Conservation (phyloP, 1,284 basidiomycete genomes). For the Cryptococcus floricola region DNA sequence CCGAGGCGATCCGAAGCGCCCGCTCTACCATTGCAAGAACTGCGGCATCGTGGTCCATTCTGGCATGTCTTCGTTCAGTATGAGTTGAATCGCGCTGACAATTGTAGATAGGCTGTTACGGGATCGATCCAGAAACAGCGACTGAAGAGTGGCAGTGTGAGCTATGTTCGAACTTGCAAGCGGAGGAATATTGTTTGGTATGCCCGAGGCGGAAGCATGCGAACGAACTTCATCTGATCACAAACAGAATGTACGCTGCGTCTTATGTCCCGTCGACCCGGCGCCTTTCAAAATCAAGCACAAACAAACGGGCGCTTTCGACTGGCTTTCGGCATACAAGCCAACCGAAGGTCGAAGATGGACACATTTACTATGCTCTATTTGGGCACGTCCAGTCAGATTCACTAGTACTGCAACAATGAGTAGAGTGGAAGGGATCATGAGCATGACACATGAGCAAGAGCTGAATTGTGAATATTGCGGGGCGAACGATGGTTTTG, state of each 20-base stretch:
- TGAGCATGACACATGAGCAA: slow-evolving; percentile 57
- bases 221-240: not conserved
- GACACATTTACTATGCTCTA: slow-evolving; percentile 84
- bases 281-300: slow-evolving; percentile 30
- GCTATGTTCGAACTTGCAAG: slow-evolving; percentile 73
- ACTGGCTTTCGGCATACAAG: slow-evolving; percentile 78
- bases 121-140: slow-evolving; percentile 58
- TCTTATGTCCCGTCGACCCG: slow-evolving; percentile 45
- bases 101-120: slow-evolving; percentile 60
- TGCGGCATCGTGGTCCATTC: slow-evolving; percentile 74
- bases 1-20: slow-evolving; percentile 65
- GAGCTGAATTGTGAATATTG: slow-evolving; percentile 54
- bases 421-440: slow-evolving; percentile 80
- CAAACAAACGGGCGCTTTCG: slow-evolving; percentile 56
- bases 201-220: not conserved
- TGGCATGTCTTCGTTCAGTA: slow-evolving; percentile 50
- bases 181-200: slow-evolving; percentile 53
- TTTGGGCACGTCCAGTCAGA: slow-evolving; percentile 76
- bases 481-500: slow-evolving; percentile 70
- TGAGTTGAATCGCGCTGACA: not conserved
- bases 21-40: slow-evolving; percentile 71
- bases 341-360: slow-evolving; percentile 91
- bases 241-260: slow-evolving; percentile 43
- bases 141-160: slow-evolving; percentile 77
- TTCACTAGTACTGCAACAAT: slow-evolving; percentile 71